Conservation (phyloP, 2,329 filamentous ascomycete species). For the Fusarium penzigii region DNA sequence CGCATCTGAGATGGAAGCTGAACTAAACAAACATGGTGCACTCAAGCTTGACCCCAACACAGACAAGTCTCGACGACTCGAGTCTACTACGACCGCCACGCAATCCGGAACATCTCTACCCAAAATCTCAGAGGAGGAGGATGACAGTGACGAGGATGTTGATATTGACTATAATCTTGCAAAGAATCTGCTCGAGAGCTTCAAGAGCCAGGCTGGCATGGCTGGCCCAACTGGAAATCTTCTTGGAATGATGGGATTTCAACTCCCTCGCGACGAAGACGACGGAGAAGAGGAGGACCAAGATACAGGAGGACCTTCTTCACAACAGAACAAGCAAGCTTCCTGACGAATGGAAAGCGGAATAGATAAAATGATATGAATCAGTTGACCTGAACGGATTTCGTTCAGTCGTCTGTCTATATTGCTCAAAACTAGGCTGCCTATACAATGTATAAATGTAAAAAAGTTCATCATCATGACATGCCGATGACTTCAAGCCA, state of each 20-base stretch:
- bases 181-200: slow-evolving; percentile 87
- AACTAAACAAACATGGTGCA: slow-evolving; percentile 69
- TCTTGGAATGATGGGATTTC: slow-evolving; percentile 81
- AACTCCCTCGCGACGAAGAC: slow-evolving; percentile 77
- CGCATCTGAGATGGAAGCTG: slow-evolving; percentile 69
- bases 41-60: slow-evolving; percentile 52
- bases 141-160: slow-evolving; percentile 59
- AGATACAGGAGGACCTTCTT: slow-evolving; percentile 2
- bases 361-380: neutral
- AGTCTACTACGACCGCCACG: slow-evolving; percentile 24
- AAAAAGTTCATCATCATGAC: neutral
- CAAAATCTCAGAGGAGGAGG: slow-evolving; percentile 47
- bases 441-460: neutral
- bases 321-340: slow-evolving; percentile 10
- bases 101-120: slow-evolving; percentile 15
- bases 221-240: slow-evolving; percentile 86
- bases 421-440: neutral
- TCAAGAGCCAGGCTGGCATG: slow-evolving; percentile 86
- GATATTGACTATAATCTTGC: slow-evolving; percentile 85
- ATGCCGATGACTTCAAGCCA: neutral
- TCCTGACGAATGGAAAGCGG: neutral
- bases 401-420: neutral
- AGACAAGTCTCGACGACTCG: slow-evolving; percentile 34
- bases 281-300: slow-evolving; percentile 41
- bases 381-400: neutral